A percentile compares a stretch with the other conserved stretches of the same genome.
Evolutionary conservation across 2,329 filamentous ascomycete genomes (phyloP).

Genomic region (Botrytis sinoallii): DNA sequence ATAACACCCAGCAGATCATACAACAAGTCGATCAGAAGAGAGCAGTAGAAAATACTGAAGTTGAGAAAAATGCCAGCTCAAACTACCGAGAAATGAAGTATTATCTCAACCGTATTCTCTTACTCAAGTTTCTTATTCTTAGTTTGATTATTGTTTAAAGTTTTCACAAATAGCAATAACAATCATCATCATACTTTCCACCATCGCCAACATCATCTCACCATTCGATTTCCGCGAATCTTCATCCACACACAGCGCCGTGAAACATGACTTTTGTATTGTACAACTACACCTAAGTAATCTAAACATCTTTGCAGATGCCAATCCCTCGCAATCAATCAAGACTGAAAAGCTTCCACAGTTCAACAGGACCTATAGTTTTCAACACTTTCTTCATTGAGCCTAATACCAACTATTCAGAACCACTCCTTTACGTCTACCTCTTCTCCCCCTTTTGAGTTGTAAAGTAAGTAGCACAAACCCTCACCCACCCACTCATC

Average conservation of each 20-base stretch:
- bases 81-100: too few species aligned
- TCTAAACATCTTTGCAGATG: neutral
- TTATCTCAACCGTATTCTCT: accelerated
- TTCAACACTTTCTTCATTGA: neutral
- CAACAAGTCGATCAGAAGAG: neutral
- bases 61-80: too few species aligned
- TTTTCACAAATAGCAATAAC: too few species aligned
- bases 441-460: too few species aligned
- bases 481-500: neutral
- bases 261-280: neutral
- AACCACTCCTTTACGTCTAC: too few species aligned
- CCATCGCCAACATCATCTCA: neutral
- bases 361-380: neutral
- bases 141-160: neutral
- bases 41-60: neutral
- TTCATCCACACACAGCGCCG: neutral
- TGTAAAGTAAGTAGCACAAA: neutral
- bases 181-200: too few species aligned
- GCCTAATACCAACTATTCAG: neutral
- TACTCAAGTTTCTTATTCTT: neutral
- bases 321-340: neutral
- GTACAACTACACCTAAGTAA: neutral
- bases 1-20: neutral
- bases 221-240: neutral
- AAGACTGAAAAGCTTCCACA: neutral